Evolutionary conservation across 306 rosid species (phyloP), one percentile per base, ranked within the genome.

Genomic region (Rubus idaeus): DNA sequence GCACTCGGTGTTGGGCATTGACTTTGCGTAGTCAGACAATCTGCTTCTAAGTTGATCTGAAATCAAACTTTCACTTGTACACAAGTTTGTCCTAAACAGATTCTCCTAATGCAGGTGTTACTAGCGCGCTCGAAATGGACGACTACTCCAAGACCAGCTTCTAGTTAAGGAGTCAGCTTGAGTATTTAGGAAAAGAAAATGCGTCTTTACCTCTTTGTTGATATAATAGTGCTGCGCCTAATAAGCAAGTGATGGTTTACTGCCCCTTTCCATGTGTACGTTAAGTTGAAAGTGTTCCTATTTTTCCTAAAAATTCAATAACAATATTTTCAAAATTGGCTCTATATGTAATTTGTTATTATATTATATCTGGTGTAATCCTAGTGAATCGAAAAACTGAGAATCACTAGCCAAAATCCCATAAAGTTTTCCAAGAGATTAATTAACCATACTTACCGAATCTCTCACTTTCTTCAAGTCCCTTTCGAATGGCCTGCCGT

Each of bases 401-500:
- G 8, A 18, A 53, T 53, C 26, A 53, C 26, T 18, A 53, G 60
- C 60, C 26, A 17, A 53, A 18, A 53, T 53, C 18, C 3, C 57
- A 52, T 17, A 56, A n/a, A 55, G 26, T 18, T 8, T 9, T 21
- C 11, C 39, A 58, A 23, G 37, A 57, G 21, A 20, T 21, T 57
- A 37, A 58, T 4, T 58, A 57, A 58, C 4, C 37, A 4, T 57
- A 7, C 37, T 61, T 61, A 23, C 18, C 17, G 5, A 61, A 26
- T 61, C 56, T 41, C 41, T 60, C 18, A 30, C 23, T 17, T 12
- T 60, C 58, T 23, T 35, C n/a, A 16, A 21, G n/a, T 35, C 71
- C 35, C 71, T 76, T 65, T 66, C 55, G 0, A 20, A 49, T 6
- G 39, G 58, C 45, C 73, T 8, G 75, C 53, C 65, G 56, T 62